Evolutionary conservation across 2,329 filamentous ascomycete species (phyloP).

Genomic region (Apiospora phragmitis): DNA sequence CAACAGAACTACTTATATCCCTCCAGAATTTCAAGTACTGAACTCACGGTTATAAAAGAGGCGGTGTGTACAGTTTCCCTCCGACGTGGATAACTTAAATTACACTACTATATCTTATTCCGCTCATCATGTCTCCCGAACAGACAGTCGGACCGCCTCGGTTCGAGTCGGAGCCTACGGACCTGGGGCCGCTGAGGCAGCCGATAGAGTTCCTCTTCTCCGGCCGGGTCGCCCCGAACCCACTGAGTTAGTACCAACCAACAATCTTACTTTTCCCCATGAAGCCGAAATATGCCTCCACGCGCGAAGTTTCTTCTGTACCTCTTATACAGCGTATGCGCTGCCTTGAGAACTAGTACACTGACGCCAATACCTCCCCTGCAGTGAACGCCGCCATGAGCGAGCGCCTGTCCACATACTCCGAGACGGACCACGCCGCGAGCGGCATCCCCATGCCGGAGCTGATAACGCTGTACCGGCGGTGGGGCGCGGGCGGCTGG

Average conservation of each 20-base stretch:
- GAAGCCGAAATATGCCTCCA: too few species aligned
- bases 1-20: background rate
- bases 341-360: background rate
- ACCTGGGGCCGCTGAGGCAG: conserved; percentile 17
- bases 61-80: background rate
- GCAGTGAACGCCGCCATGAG: conserved; percentile 66
- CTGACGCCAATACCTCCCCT: background rate
- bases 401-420: conserved; percentile 63
- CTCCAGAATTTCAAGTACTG: background rate
- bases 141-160: background rate
- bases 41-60: background rate
- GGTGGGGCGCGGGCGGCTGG: conserved; percentile 60
- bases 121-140: background rate
- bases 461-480: conserved; percentile 54
- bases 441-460: conserved; percentile 44
- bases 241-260: conserved; percentile 41
- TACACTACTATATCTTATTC: background rate
- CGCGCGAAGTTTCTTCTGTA: background rate
- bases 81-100: background rate
- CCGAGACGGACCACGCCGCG: conserved; percentile 48
- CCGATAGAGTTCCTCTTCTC: conserved; percentile 53
- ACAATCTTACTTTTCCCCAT: background rate
- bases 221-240: conserved; percentile 58
- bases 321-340: background rate
- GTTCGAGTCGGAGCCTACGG: conserved; percentile 4